Conservation (phyloP, 164 flowering plant species). For the Litsea cubeba region DNA sequence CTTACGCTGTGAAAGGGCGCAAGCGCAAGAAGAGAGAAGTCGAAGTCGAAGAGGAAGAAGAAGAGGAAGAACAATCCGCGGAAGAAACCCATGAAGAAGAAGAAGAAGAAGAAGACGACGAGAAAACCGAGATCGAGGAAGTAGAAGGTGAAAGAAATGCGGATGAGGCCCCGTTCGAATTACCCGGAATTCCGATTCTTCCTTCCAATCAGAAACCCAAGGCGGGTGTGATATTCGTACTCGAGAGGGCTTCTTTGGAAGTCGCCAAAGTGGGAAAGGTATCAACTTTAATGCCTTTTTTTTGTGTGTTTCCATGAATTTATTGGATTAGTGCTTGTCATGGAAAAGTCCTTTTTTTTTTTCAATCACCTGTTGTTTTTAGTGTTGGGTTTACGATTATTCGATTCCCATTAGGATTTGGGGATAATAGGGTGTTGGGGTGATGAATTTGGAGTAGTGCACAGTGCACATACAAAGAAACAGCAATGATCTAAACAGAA, state of each 20-base stretch:
- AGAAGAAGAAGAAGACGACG: conserved; percentile 23
- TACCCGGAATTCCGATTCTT: conserved; percentile 52
- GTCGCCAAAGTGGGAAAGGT: conserved; percentile 94
- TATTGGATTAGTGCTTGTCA: too few relatives aligned
- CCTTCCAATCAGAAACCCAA: conserved; percentile 25
- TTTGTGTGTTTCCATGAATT: neutral
- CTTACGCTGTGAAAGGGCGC: conserved; percentile 40
- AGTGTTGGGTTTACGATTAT: too few relatives aligned
- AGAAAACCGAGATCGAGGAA: conserved; percentile 11
- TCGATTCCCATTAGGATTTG: too few relatives aligned
- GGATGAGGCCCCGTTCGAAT: conserved; percentile 17
- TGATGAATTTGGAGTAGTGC: too few relatives aligned
- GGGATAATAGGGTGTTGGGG: too few relatives aligned
- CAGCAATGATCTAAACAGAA: too few relatives aligned
- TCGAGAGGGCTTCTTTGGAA: conserved; percentile 83
- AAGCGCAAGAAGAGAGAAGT: conserved; percentile 46
- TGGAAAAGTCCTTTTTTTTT: too few relatives aligned
- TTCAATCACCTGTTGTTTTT: too few relatives aligned
- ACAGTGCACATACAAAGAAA: too few relatives aligned
- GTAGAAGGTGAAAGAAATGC: conserved; percentile 16
- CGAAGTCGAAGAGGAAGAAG: conserved; percentile 24
- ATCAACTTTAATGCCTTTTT: neutral
- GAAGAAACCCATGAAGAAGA: conserved; percentile 7
- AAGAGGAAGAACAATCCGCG: conserved; percentile 12
- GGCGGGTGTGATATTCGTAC: conserved; percentile 59